A percentile compares a stretch with the other conserved stretches of the same genome.
Evolutionary conservation across 345 rosid species (phyloP).

Genomic region (Chamaenerion angustifolium): DNA sequence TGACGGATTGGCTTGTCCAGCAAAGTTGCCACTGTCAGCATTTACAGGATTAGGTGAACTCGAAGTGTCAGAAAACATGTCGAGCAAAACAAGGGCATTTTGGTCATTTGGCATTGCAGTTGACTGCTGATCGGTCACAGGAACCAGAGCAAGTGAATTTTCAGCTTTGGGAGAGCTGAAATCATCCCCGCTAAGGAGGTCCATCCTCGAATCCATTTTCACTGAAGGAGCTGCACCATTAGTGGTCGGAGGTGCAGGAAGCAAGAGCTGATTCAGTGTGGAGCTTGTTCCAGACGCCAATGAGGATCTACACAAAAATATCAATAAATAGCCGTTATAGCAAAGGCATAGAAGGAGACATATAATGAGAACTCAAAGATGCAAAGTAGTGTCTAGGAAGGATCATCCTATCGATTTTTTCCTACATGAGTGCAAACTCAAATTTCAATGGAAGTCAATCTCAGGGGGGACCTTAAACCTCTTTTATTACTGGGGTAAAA

Average conservation of each 20-base stretch:
- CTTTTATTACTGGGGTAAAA: too few species aligned
- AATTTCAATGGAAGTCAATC: too few species aligned
- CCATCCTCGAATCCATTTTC: constrained; percentile 52
- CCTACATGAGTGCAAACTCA: too few species aligned
- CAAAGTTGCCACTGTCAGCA: constrained; percentile 29
- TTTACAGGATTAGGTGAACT: constrained; percentile 35
- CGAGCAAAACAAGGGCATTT: constrained; percentile 79
- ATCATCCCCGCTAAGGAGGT: constrained; percentile 93
- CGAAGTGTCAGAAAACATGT: constrained; percentile 58
- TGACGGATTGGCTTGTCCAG: constrained; percentile 33
- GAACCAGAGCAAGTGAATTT: constrained; percentile 66
- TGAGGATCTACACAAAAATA: constrained; percentile 35
- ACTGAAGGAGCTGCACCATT: constrained; percentile 41
- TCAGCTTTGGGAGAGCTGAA: constrained; percentile 50
- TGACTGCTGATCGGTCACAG: constrained; percentile 49
- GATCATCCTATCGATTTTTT: too few species aligned
- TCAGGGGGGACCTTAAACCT: too few species aligned
- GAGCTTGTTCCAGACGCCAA: constrained; percentile 39
- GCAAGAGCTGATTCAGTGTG: constrained; percentile 53
- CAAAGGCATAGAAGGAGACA: background rate
- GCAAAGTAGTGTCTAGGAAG: too few species aligned
- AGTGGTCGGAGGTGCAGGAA: constrained; percentile 70
- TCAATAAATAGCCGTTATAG: background rate
- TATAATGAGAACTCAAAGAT: background rate
- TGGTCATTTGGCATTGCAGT: constrained; percentile 52